Conservation (phyloP, 177 flowering plant genomes). For the Vitis hybrid region DNA sequence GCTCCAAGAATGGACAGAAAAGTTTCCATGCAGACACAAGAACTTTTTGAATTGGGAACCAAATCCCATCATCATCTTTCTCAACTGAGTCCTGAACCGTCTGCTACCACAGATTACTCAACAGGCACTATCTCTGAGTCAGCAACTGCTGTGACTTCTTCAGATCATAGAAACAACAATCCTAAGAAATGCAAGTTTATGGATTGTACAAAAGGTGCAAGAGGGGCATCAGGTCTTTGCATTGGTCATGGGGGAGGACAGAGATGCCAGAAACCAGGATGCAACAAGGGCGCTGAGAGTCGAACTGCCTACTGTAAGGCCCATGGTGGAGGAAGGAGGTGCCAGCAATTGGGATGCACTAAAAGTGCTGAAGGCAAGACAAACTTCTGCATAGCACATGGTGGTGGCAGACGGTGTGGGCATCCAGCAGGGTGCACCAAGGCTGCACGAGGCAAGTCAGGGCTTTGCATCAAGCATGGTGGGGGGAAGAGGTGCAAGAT, state of each 20-base stretch:
- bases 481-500: slow-evolving; percentile 92
- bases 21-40: slow-evolving; percentile 19
- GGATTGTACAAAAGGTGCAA: slow-evolving; percentile 84
- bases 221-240: slow-evolving; percentile 93
- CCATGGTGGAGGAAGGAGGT: slow-evolving; percentile 92
- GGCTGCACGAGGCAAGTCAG: slow-evolving; percentile 94
- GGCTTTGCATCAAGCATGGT: slow-evolving; percentile 91
- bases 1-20: slow-evolving; percentile 56
- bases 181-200: slow-evolving; percentile 66
- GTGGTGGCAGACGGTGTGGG: slow-evolving; percentile 90
- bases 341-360: slow-evolving; percentile 84
- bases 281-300: slow-evolving; percentile 95
- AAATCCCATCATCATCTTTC: slow-evolving; percentile 18
- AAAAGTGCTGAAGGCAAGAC: slow-evolving; percentile 97
- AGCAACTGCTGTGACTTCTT: slow-evolving; percentile 28
- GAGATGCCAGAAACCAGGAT: slow-evolving; percentile 91
- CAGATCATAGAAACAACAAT: slow-evolving; percentile 44
- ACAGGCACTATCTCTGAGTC: slow-evolving; percentile 45
- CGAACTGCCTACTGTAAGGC: slow-evolving; percentile 93
- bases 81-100: slow-evolving; percentile 49
- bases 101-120: slow-evolving; percentile 46
- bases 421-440: slow-evolving; percentile 67
- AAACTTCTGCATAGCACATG: slow-evolving; percentile 89
- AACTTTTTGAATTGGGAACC: slow-evolving; percentile 29
- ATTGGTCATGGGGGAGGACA: slow-evolving; percentile 99